Evolutionary conservation across 106 monocot species (phyloP), one percentile per base, ranked within the genome.

Genomic region (Ottelia alismoides): DNA sequence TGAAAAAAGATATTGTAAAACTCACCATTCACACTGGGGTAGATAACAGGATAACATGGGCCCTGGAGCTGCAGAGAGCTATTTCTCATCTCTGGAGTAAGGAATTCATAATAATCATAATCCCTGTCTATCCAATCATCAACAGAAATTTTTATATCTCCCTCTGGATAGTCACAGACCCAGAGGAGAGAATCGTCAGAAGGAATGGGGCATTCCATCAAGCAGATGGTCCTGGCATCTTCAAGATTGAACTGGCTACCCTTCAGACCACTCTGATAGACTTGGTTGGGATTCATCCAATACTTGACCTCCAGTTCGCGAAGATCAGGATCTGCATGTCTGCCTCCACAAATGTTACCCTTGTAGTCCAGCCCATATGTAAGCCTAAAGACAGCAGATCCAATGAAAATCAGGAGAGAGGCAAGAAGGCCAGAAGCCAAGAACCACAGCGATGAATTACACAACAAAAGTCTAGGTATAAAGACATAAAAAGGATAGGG

Each of bases 111-210:
- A 55, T 98, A 98, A 66, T 98, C 98, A 57, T 98, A 90, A 30
- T 98, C 75, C 56, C 85, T 76, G 32, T 90, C 75, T 20, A 98
- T 98, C 98, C 98, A 98, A 31, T 98, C 98, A 67, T 98, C 98
- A 1, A 83, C 53, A 5, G 85, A 69, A 30, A 98, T 70, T 27
- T 55, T 75, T 20, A 98, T 88, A 27, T 98, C 98, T n/a, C 98
- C 98, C 11, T 90, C 98, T 7, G 98, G 98, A 74, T 98, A 98
- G 53, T 90, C 90, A 61, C 98, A 98, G 0, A 98, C 79, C 78
- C 82, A 98, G 32, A 66, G 85, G 24, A 98, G 73, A 20, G 79
- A 74, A 58, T 98, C 98, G 32, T 84, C 90, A 11, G 98, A 85
- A 32, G 90, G 78, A 50, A 70, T 50, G 3, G 87, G 87, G 25